Percentiles rank a stretch among this genome's conserved stretches.
Conservation (phyloP, 768 basidiomycete species). For the Suillus luteus region DNA sequence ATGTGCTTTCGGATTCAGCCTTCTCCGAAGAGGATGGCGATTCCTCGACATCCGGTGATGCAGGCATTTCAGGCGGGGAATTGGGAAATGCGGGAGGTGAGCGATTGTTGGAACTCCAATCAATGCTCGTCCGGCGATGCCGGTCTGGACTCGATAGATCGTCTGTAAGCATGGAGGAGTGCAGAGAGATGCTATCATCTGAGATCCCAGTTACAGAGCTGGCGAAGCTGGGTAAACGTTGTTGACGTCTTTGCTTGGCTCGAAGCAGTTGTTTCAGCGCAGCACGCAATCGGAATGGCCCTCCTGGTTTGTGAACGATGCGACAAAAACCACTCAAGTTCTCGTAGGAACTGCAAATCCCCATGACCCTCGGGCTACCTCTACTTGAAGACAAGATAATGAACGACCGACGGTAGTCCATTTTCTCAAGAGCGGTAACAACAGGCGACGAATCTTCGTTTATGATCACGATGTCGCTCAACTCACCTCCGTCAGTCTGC, state of each 20-base stretch:
- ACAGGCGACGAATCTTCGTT: conserved; percentile 76
- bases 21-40: conserved; percentile 20
- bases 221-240: conserved; percentile 24
- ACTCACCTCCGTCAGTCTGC: conserved; percentile 39
- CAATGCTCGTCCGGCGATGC: conserved; percentile 37
- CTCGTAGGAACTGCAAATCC: conserved; percentile 70
- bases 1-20: conserved; percentile 14
- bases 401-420: conserved; percentile 64
- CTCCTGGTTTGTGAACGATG: conserved; percentile 87
- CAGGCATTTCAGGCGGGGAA: conserved; percentile 14
- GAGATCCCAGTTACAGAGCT: conserved; percentile 19
- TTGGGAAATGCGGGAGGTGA: conserved; percentile 17
- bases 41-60: conserved; percentile 34
- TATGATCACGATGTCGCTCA: conserved; percentile 74
- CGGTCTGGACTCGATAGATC: conserved; percentile 22
- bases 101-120: conserved; percentile 25
- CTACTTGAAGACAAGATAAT: conserved; percentile 75
- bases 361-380: conserved; percentile 62
- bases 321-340: conserved; percentile 84
- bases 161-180: conserved; percentile 32
- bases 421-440: conserved; percentile 53
- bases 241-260: conserved; percentile 33
- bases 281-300: conserved; percentile 71
- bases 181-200: conserved; percentile 31
- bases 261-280: conserved; percentile 54